phyloP scores from a whole-genome alignment of 2,329 filamentous ascomycete species.

The Sporothrix brunneoviolacea region DNA sequence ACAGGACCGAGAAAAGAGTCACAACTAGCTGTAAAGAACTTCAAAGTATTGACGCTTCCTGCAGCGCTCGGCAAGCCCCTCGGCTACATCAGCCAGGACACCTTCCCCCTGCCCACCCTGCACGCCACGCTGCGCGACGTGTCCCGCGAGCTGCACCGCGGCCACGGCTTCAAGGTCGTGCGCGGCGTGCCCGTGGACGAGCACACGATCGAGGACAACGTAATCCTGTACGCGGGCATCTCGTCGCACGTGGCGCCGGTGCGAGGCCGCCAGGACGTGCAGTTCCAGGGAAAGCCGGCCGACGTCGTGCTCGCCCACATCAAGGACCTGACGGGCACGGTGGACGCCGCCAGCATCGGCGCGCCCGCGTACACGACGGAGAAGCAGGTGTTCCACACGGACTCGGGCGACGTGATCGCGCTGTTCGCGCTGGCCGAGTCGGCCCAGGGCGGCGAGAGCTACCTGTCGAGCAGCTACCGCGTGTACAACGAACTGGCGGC shows the following conservation, averaged over 20 bases:
- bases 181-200: constrained; percentile 48
- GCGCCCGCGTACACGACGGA: constrained; percentile 54
- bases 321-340: constrained; percentile 47
- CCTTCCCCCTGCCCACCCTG: constrained; percentile 49
- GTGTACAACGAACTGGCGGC: constrained; percentile 58
- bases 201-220: constrained; percentile 49
- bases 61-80: constrained; percentile 31
- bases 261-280: constrained; percentile 47
- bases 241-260: constrained; percentile 50
- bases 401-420: constrained; percentile 52
- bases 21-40: too few species aligned
- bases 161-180: constrained; percentile 55
- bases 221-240: constrained; percentile 54
- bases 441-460: constrained; percentile 49
- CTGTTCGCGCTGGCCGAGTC: constrained; percentile 49
- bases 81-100: constrained; percentile 39
- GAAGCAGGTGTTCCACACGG: constrained; percentile 58
- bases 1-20: too few species aligned
- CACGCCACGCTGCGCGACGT: constrained; percentile 43
- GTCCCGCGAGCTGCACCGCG: constrained; percentile 48
- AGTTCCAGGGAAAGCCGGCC: constrained; percentile 36
- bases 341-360: constrained; percentile 38
- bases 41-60: not conserved
- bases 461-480: constrained; percentile 49
- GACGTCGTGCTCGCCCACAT: constrained; percentile 54